phyloP scores from a whole-genome alignment of 352 stramenopile genomes.

The Thalassiosira ordinaria region DNA sequence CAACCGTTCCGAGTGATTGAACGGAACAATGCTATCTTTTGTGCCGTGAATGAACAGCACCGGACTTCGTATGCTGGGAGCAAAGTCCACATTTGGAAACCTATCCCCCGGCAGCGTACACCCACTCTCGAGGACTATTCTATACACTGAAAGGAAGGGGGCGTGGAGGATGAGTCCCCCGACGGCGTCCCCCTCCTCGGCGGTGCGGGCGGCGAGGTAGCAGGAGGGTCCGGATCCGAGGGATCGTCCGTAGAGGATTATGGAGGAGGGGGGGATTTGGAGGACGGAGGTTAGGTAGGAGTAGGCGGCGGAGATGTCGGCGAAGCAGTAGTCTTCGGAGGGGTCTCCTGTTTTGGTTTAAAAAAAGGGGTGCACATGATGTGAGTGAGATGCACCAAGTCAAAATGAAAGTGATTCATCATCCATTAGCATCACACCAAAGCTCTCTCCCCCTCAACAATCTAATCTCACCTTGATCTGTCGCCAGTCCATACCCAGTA shows the following conservation, averaged over 20 bases:
- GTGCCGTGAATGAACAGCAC: constrained; percentile 82
- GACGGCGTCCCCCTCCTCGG: constrained; percentile 60
- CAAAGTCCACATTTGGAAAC: constrained; percentile 84
- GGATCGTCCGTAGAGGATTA: constrained; percentile 81
- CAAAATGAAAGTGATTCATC: not conserved
- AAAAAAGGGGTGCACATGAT: not conserved
- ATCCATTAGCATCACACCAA: too few relatives aligned
- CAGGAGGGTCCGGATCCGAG: constrained; percentile 80
- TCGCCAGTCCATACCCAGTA: constrained; percentile 84
- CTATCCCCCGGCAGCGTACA: constrained; percentile 79
- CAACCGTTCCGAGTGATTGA: constrained; percentile 79
- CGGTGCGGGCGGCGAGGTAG: constrained; percentile 71
- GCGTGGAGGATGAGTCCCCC: constrained; percentile 85
- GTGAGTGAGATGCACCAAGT: not conserved
- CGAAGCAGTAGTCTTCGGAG: constrained; percentile 77
- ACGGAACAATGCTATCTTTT: constrained; percentile 85
- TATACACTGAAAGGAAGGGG: constrained; percentile 84
- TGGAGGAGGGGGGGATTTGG: constrained; percentile 66
- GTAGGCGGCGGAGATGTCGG: constrained; percentile 75
- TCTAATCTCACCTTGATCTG: constrained; percentile 71
- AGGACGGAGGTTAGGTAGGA: constrained; percentile 64
- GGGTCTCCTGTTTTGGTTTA: constrained; percentile 46
- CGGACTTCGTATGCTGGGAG: constrained; percentile 68
- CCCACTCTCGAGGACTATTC: constrained; percentile 80
- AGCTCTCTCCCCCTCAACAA: too few relatives aligned